Evolutionary conservation across 2,329 filamentous ascomycete species (phyloP).

Genomic region (Cordyceps tenuipes): DNA sequence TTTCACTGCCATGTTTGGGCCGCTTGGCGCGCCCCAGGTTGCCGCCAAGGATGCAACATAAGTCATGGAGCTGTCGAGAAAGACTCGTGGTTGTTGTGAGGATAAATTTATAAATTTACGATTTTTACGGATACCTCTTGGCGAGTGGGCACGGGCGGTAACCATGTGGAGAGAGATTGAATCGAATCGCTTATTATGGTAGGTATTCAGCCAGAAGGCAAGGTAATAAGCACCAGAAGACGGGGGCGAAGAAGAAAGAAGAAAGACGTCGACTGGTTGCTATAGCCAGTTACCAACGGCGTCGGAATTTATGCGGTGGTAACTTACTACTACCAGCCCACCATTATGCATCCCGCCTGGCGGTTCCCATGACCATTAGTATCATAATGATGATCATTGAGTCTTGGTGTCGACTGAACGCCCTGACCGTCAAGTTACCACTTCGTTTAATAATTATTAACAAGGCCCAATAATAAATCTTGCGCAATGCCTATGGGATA

Average conservation of each 20-base stretch:
- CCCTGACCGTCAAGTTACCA: no score
- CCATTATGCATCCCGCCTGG: not conserved
- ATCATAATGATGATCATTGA: not conserved
- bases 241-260: not conserved
- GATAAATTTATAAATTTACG: not conserved
- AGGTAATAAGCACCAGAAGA: not conserved
- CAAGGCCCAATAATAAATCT: no score
- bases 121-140: not conserved
- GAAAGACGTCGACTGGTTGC: not conserved
- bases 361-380: not conserved
- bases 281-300: not conserved
- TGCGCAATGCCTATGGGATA: not conserved
- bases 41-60: not conserved
- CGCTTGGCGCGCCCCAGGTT: not conserved
- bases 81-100: not conserved
- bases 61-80: no score
- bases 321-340: no score
- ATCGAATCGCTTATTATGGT: not conserved
- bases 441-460: not conserved
- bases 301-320: not conserved
- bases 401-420: no score
- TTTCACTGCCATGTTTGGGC: no score
- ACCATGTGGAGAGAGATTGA: not conserved
- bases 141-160: not conserved
- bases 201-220: not conserved